phyloP scores from a whole-genome alignment of 2,329 filamentous ascomycete genomes.

The Diaporthe citri region DNA sequence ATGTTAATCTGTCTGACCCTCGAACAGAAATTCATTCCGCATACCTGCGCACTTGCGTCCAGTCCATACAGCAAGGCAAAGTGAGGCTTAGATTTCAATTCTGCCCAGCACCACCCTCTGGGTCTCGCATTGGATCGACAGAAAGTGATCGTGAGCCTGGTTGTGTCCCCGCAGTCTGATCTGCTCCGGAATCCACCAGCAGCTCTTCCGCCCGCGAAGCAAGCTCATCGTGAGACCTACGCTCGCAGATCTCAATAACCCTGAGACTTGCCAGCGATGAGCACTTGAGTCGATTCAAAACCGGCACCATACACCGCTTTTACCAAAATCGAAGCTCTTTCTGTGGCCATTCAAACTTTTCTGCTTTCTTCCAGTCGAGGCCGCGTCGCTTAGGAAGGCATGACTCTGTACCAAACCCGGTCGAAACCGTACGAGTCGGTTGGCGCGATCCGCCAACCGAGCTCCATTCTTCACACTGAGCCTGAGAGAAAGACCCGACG shows the following conservation, averaged over 20 bases:
- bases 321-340: not conserved
- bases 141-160: not conserved
- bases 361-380: not conserved
- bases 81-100: not conserved
- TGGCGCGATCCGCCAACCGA: not conserved
- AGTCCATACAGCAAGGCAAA: not conserved
- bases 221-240: not conserved
- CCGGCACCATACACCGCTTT: not conserved
- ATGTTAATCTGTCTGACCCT: not conserved
- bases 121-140: not conserved
- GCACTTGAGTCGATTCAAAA: not conserved
- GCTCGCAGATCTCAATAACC: not conserved
- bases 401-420: not conserved
- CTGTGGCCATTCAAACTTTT: not conserved
- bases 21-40: not conserved
- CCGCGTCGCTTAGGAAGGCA: not conserved
- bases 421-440: conserved; percentile 1
- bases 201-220: not conserved
- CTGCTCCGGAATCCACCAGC: not conserved
- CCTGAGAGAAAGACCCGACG: not conserved
- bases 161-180: not conserved
- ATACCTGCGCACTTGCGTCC: not conserved
- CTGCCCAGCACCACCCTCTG: no score
- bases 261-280: not conserved
- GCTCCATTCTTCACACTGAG: not conserved